Percentiles rank a stretch among this genome's conserved stretches.
These are phyloP conservation scores for Penicillium lividum DNA, from an alignment of 495 filamentous ascomycete genomes.

Conservation along the genomic window DNA sequence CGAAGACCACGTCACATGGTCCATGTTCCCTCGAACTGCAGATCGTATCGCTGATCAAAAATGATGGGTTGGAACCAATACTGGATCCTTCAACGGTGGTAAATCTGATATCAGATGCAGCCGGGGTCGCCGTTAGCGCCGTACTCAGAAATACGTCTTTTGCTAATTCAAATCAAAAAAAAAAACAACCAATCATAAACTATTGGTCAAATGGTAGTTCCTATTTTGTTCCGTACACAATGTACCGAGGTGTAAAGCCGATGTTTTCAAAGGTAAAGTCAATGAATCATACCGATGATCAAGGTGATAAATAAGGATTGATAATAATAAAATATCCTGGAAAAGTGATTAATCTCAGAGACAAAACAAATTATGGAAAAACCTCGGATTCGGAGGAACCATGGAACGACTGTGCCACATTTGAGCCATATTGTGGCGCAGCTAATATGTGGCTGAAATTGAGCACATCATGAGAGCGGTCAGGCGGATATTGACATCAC, in stretches of 20 bases:
- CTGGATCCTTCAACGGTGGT: slow-evolving; percentile 3
- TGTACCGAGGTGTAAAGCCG: too few relatives aligned
- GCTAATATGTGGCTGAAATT: neutral
- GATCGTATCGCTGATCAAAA: neutral
- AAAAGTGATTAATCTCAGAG: neutral
- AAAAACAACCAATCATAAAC: neutral
- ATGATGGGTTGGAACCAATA: neutral
- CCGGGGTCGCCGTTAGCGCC: slow-evolving; percentile 11
- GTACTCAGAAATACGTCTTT: neutral
- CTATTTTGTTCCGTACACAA: too few relatives aligned
- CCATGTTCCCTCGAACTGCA: neutral
- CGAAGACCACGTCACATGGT: neutral
- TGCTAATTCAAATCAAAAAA: neutral
- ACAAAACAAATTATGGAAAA: too few relatives aligned
- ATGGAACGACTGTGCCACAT: neutral
- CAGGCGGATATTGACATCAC: neutral
- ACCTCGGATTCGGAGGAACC: neutral
- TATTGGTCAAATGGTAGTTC: neutral
- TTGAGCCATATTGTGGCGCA: neutral
- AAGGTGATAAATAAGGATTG: too few relatives aligned
- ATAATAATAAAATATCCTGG: too few relatives aligned
- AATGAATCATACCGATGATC: too few relatives aligned
- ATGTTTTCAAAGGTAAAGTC: too few relatives aligned
- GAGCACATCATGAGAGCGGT: neutral
- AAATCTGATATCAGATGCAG: slow-evolving; percentile 12